Evolutionary conservation across 305 asterid species (phyloP), one percentile per base, ranked within the genome.

Genomic region (Nicotiana rustica): DNA sequence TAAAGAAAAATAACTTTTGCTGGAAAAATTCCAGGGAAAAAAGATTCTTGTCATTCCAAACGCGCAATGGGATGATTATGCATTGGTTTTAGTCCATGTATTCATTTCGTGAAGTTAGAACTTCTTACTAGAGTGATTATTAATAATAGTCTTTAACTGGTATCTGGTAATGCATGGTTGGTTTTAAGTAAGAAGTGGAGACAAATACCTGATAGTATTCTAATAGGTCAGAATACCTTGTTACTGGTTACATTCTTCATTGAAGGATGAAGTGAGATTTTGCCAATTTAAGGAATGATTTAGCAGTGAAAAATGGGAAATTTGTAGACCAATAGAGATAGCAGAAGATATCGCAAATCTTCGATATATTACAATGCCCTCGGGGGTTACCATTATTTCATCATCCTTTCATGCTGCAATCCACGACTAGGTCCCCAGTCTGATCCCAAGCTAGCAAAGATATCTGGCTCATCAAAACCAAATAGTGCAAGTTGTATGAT

Each of bases 231-330:
- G 44, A 18, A 36, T 17, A 41, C 12, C 19, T 44, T 44, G 60
- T 18, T 66, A 9, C 31, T 68, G 0, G 10, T 68, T 19, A 9
- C 38, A 4, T 68, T 15, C 17, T 38, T 38, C 2, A 12, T 17
- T 69, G 77, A 36, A n/a, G 77, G 77, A 69, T 38, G 77, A 69
- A 9, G 29, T 19, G 10, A 9, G 49, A 67, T 49, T 38, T 68
- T 0, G 52, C 52, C 75, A 7, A 35, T 35, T 35, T 70, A 70
- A 70, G 57, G 10, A 41, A 41, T 1, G 56, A 18, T 19, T 41
- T 41, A 13, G 47, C n/a, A 56, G 61, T 56, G 61, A 41, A 41
- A 41, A 10, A 41, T 31, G 55, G 55, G 77, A 18, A 10, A 57
- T 25, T 69, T 18, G 41, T 18, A 18, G 77, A 10, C 2, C 18